Evolutionary conservation across 2,329 filamentous ascomycete genomes (phyloP), one percentile per base, ranked within the genome.

Genomic region (Chalaropsis ovoidea): DNA sequence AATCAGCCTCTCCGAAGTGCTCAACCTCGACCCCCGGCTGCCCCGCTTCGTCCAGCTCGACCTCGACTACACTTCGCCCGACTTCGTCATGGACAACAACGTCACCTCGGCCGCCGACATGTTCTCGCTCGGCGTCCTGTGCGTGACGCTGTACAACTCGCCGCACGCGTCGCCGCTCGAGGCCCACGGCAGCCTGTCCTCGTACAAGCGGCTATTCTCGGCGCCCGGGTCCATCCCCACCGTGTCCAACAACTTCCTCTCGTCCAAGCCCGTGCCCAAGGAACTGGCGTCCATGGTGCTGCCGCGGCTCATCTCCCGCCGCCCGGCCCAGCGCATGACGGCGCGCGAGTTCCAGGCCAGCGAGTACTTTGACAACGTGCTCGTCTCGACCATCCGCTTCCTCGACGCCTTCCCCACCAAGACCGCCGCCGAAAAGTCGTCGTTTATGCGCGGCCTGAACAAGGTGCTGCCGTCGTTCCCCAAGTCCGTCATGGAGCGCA

Each of bases 381-480:
- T 99, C 3, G 90, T 99, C 24, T 96, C 92, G 0, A 96, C 94
- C 0, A 96, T 99, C 68, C 89, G 94, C 13, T 99, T 99, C 72
- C 79, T 99, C 31, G 94, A 99, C 71, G 83, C 86, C 0, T 84
- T 99, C 67, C 93, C 94, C 0, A 89, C 90, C 42, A 99, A 99
- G 77, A 96, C 91, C 1, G 82, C 89, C 0, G 89, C 85, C 68
- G 94, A 99, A 72, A 99, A 99, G 74, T 82, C 87, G 6, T 87
- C 91, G 67, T 99, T 99, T 73, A 84, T 99, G 82, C 85, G 90
- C 65, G 94, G 94, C 0, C 78, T 99, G 10, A 86, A 87, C 70
- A 88, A 90, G 64, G 91, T 99, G 11, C 76, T 99, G 66, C 87
- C 89, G 0, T 94, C 94, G 42, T 99, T 99, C 71, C 94, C 94